phyloP scores from a whole-genome alignment of 768 basidiomycete genomes.

The Xerocomus spinulosus region DNA sequence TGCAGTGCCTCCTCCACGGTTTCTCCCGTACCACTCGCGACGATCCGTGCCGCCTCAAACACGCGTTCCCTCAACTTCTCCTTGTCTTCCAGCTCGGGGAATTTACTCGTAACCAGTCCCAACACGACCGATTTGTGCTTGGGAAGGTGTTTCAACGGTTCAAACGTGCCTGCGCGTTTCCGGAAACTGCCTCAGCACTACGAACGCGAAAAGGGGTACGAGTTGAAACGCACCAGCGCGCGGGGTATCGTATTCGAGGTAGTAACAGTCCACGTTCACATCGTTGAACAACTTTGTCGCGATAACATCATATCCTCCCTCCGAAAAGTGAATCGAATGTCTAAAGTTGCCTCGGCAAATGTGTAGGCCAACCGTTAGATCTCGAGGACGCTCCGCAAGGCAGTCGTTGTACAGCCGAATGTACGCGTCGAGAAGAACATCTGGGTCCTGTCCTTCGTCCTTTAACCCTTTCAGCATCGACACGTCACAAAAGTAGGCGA shows the following conservation, averaged over 20 bases:
- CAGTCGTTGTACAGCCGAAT: constrained; percentile 39
- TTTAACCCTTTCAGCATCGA: constrained; percentile 52
- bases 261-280: constrained; percentile 41
- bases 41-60: constrained; percentile 38
- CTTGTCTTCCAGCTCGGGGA: constrained; percentile 40
- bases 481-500: constrained; percentile 64
- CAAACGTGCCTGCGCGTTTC: constrained; percentile 23
- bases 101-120: constrained; percentile 42
- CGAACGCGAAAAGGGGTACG: too few relatives aligned
- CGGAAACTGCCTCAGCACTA: background rate
- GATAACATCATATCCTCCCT: constrained; percentile 44
- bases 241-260: constrained; percentile 46
- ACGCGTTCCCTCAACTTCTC: constrained; percentile 37
- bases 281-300: constrained; percentile 43
- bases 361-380: constrained; percentile 41
- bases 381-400: constrained; percentile 33
- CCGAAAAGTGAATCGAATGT: constrained; percentile 35
- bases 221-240: constrained; percentile 41
- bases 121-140: constrained; percentile 38
- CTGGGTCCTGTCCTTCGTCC: constrained; percentile 55
- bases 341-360: constrained; percentile 40
- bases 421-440: constrained; percentile 59
- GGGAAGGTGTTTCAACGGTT: constrained; percentile 30
- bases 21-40: constrained; percentile 37
- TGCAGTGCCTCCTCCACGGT: constrained; percentile 35